phyloP scores from a whole-genome alignment of 257 asterid species.

The Lavandula angustifolia region DNA sequence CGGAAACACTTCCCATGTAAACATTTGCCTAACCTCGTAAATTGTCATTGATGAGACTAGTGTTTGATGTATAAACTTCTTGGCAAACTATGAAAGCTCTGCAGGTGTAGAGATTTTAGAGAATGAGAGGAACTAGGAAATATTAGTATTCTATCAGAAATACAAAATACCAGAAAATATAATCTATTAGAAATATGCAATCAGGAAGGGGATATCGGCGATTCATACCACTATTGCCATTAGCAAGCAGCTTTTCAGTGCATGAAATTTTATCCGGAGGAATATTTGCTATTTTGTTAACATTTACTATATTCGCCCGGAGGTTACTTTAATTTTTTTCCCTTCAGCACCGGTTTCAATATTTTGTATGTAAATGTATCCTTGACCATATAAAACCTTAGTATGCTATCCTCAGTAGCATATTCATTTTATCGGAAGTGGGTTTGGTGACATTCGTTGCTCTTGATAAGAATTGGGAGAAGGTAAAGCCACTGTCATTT shows the following conservation, averaged over 20 bases:
- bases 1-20: neutral
- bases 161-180: neutral
- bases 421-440: conserved; percentile 63
- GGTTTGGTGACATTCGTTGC: conserved; percentile 69
- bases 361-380: conserved; percentile 28
- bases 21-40: conserved; percentile 1
- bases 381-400: conserved; percentile 51
- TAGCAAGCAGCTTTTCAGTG: conserved; percentile 7
- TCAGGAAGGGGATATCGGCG: conserved; percentile 2
- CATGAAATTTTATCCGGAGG: conserved; percentile 4
- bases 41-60: neutral
- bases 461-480: conserved; percentile 72
- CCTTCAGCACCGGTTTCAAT: neutral
- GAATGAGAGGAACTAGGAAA: neutral
- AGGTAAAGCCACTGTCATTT: conserved; percentile 47
- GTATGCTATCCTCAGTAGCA: conserved; percentile 57
- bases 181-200: neutral
- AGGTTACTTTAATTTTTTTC: conserved; percentile 3
- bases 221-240: neutral
- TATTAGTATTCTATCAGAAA: neutral
- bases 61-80: neutral
- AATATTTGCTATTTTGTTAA: neutral
- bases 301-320: neutral
- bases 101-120: conserved; percentile 3
- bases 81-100: conserved; percentile 11